These are phyloP conservation scores for Volvox carteri DNA, from an alignment of 163 green algal species.

Conservation along the genomic window DNA sequence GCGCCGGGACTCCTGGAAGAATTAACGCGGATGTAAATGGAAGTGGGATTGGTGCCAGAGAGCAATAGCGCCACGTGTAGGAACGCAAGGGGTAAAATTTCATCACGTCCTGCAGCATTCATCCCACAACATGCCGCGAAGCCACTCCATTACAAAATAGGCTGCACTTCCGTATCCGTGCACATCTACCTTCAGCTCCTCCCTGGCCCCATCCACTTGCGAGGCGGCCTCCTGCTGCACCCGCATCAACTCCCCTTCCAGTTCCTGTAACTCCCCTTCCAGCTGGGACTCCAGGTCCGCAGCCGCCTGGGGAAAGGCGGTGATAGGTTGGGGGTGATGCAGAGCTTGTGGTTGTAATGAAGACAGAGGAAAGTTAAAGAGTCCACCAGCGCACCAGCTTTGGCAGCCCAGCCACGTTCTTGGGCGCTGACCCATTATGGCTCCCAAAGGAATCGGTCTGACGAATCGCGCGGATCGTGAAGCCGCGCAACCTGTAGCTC, in stretches of 20 bases:
- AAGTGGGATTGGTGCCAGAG: too few species aligned
- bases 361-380: neutral
- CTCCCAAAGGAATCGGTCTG: neutral
- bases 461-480: neutral
- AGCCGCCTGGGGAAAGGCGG: neutral
- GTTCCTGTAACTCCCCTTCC: neutral
- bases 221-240: neutral
- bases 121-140: too few species aligned
- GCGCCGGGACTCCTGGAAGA: constrained; percentile 58
- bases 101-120: too few species aligned
- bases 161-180: too few species aligned
- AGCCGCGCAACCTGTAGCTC: too few species aligned
- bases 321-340: neutral
- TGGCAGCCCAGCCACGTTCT: neutral
- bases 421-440: too few species aligned
- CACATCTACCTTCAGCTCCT: constrained; percentile 37
- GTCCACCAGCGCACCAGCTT: neutral
- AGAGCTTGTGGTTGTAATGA: neutral
- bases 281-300: constrained; percentile 29
- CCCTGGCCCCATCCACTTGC: constrained; percentile 16
- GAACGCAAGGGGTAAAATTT: too few species aligned
- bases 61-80: too few species aligned
- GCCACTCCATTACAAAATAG: too few species aligned
- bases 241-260: constrained; percentile 37
- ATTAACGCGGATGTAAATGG: too few species aligned